Evolutionary conservation across 345 rosid species (phyloP), one percentile per base, ranked within the genome.

Genomic region (Salix koriyanagi): DNA sequence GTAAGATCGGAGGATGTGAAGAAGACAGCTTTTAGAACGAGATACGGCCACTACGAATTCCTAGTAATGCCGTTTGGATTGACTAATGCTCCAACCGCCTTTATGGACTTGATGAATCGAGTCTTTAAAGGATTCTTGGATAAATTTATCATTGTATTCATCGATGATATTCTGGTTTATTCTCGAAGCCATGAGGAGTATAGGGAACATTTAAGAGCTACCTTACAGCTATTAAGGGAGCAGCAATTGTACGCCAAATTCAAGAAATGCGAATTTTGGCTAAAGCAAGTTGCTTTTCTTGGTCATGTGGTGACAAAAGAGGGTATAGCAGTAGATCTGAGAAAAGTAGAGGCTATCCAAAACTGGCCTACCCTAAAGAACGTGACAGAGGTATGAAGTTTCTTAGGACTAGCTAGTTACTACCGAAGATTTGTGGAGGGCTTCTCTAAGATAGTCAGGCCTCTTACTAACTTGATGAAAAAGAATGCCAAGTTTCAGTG

Each of bases 61-160:
- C 41, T 66, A 15, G 41, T 28, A 32, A 66, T 28, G 69, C 6
- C 2, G 21, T 39, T 44, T 44, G 48, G 48, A 44, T 44, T 44
- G 48, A 44, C 48, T 10, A 44, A 44, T 44, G 3, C 48, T 44
- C 48, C 48, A 44, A 16, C 48, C 48, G 48, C 4, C 48, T 69
- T 69, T n/a, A 69, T 69, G 72, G 50, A 19, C 42, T 69, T 69
- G 30, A 69, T 69, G 72, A 69, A 66, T 32, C 16, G 41, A 12
- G 69, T 66, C 21, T 66, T 66, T 19, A 28, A 32, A 11, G 14
- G 21, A 32, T 32, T 32, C 34, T 32, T 32, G 34, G 34, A 32
- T 3, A 32, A 32, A 32, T 32, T 32, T 32, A 23, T 69, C 3
- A 69, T 69, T 41, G 28, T 37, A 19, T 39, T 69, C 72, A 69